Evolutionary conservation across 2,329 filamentous ascomycete genomes (phyloP).

Genomic region (Ascochyta pisi): DNA sequence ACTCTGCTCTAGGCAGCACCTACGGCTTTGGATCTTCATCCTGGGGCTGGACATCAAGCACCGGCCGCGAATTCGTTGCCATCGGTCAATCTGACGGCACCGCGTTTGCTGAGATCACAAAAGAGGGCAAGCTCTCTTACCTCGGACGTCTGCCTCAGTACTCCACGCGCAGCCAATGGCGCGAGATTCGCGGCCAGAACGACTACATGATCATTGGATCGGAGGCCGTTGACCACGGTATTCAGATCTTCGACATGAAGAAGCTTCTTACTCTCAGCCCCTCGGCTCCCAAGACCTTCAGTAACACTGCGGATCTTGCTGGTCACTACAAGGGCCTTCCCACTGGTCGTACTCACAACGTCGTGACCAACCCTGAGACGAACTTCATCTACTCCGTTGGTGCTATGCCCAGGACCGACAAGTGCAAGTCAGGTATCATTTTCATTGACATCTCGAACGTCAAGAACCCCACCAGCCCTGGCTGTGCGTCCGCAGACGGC

Average conservation of each 20-base stretch:
- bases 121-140: conserved; percentile 59
- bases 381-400: conserved; percentile 51
- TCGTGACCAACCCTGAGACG: conserved; percentile 47
- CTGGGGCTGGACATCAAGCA: conserved; percentile 61
- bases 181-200: conserved; percentile 59
- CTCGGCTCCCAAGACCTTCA: conserved; percentile 44
- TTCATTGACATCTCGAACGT: conserved; percentile 65
- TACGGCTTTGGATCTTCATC: conserved; percentile 54
- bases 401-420: conserved; percentile 39
- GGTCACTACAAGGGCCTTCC: conserved; percentile 48
- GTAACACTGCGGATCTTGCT: conserved; percentile 41
- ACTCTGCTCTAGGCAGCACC: conserved; percentile 60
- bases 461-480: conserved; percentile 60
- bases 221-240: conserved; percentile 56
- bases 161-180: conserved; percentile 57
- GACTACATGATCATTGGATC: conserved; percentile 54
- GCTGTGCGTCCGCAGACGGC: conserved; percentile 62
- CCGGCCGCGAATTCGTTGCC: conserved; percentile 62
- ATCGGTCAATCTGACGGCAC: conserved; percentile 63
- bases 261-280: conserved; percentile 50
- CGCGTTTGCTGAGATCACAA: conserved; percentile 61
- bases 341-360: conserved; percentile 47
- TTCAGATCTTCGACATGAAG: conserved; percentile 70
- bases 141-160: conserved; percentile 61
- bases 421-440: conserved; percentile 63